phyloP scores from a whole-genome alignment of 2,329 filamentous ascomycete species.

The Myriosclerotinia curreyana region DNA sequence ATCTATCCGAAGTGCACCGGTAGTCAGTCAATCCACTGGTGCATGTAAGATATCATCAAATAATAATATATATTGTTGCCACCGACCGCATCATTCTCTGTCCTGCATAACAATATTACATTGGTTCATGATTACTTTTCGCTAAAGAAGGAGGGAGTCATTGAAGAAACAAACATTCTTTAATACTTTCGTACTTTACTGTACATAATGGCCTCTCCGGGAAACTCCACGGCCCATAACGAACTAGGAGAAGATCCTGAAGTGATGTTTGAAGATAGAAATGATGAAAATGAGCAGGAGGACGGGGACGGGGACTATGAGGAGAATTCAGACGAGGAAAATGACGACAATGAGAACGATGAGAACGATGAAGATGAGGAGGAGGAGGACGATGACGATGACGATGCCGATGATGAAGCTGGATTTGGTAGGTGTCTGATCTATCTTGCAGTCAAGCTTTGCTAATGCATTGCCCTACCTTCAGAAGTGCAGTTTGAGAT shows the following conservation, averaged over 20 bases:
- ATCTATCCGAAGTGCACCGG: neutral
- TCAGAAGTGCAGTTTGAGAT: constrained; percentile 15
- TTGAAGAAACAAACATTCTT: neutral
- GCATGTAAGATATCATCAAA: neutral
- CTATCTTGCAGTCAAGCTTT: neutral
- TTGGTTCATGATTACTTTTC: too few relatives aligned
- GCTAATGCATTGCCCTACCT: neutral
- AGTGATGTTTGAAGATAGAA: neutral
- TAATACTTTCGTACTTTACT: neutral
- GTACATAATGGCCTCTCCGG: neutral
- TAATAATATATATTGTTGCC: neutral
- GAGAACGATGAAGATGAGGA: neutral
- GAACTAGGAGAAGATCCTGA: neutral
- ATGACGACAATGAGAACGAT: neutral
- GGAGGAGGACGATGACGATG: neutral
- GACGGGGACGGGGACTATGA: neutral
- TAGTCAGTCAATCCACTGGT: too few relatives aligned
- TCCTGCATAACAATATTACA: neutral
- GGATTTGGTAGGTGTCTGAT: constrained; percentile 11
- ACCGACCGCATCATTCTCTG: neutral
- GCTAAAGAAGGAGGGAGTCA: neutral
- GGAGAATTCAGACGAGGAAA: neutral
- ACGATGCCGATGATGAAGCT: neutral
- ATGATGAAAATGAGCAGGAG: neutral
- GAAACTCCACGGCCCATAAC: neutral